A percentile compares a stretch with the other conserved stretches of the same genome.
Conservation (phyloP, 148 eudicot genomes). For the Amaranthus cruentus region DNA sequence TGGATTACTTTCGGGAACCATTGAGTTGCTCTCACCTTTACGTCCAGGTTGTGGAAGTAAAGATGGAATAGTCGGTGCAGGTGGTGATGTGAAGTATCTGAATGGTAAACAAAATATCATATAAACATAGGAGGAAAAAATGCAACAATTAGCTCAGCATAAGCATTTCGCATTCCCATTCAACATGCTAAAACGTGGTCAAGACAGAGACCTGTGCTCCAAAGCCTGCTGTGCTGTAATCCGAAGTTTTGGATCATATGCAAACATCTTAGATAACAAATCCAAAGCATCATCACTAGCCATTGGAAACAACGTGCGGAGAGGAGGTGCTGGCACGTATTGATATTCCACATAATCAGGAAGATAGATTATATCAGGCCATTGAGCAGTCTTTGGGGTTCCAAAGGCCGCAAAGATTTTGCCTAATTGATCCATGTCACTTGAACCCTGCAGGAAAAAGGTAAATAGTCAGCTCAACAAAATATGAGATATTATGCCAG, state of each 20-base stretch:
- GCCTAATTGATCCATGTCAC: slow-evolving; percentile 96
- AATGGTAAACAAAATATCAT: slow-evolving; percentile 14
- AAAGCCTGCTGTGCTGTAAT: slow-evolving; percentile 88
- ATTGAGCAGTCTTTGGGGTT: slow-evolving; percentile 83
- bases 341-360: slow-evolving; percentile 97
- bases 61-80: slow-evolving; percentile 78
- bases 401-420: slow-evolving; percentile 97
- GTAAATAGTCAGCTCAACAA: background rate
- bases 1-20: slow-evolving; percentile 47
- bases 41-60: slow-evolving; percentile 79
- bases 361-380: slow-evolving; percentile 87
- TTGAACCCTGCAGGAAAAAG: slow-evolving; percentile 55
- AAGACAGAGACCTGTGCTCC: slow-evolving; percentile 71
- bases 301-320: slow-evolving; percentile 87
- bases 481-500: background rate
- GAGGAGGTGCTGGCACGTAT: slow-evolving; percentile 65
- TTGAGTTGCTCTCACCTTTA: slow-evolving; percentile 53
- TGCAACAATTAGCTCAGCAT: background rate
- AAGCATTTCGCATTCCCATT: background rate
- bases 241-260: slow-evolving; percentile 82
- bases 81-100: slow-evolving; percentile 83
- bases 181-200: background rate
- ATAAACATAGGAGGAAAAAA: background rate
- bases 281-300: slow-evolving; percentile 94
- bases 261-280: slow-evolving; percentile 87